Evolutionary conservation across 768 basidiomycete species (phyloP).

Genomic region (Tulasnella sp.): DNA sequence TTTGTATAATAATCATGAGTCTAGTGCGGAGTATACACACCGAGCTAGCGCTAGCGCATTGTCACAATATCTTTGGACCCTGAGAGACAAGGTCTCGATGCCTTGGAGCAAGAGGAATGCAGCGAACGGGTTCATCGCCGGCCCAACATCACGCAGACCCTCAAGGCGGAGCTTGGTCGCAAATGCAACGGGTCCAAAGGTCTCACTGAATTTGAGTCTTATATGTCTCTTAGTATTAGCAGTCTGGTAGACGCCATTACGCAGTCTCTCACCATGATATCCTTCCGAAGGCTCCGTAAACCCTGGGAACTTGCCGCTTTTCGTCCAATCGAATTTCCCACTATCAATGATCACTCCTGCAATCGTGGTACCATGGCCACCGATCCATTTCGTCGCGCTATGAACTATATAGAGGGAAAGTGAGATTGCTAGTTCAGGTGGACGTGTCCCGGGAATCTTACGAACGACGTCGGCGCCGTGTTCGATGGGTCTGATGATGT

Average conservation of each 20-base stretch:
- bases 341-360: constrained; percentile 71
- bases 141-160: constrained; percentile 63
- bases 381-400: constrained; percentile 83
- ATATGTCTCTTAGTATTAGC: not conserved
- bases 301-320: constrained; percentile 64
- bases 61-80: constrained; percentile 64
- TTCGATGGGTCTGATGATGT: constrained; percentile 64
- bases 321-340: constrained; percentile 74
- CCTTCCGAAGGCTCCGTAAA: constrained; percentile 74
- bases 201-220: constrained; percentile 54
- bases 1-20: not conserved
- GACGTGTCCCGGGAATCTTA: constrained; percentile 35
- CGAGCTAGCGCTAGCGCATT: constrained; percentile 68
- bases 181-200: constrained; percentile 62
- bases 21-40: not conserved
- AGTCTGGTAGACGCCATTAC: not conserved
- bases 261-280: constrained; percentile 48
- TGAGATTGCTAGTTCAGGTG: no score
- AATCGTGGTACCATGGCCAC: constrained; percentile 59
- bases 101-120: constrained; percentile 74
- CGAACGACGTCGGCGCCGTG: constrained; percentile 75
- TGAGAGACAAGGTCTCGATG: constrained; percentile 69
- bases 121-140: constrained; percentile 63
- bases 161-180: constrained; percentile 51
- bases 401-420: constrained; percentile 46